Conservation (phyloP, 2,329 filamentous ascomycete genomes). For the Alternaria triticimaculans region DNA sequence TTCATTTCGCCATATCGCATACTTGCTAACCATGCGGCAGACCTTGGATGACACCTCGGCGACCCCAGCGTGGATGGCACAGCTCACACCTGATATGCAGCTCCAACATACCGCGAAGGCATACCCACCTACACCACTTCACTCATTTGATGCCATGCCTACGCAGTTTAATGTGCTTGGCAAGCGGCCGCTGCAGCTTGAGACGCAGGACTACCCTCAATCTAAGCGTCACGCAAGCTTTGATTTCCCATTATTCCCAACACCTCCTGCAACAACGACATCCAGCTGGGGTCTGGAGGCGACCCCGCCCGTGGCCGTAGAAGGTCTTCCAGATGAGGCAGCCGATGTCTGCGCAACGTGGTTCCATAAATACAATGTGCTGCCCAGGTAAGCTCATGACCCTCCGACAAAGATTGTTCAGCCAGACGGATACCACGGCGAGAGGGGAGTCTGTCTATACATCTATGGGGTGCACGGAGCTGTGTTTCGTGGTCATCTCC, state of each 20-base stretch:
- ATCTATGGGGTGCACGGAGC: background rate
- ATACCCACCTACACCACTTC: slow-evolving; percentile 35
- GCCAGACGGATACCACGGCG: background rate
- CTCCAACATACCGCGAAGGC: slow-evolving; percentile 24
- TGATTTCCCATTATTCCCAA: slow-evolving; percentile 33
- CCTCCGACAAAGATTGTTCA: background rate
- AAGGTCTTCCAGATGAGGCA: slow-evolving; percentile 45
- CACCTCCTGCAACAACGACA: slow-evolving; percentile 23
- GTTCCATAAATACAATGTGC: slow-evolving; percentile 47
- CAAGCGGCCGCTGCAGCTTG: slow-evolving; percentile 42
- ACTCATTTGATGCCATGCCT: slow-evolving; percentile 36
- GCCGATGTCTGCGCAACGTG: slow-evolving; percentile 48
- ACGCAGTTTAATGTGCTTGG: slow-evolving; percentile 29
- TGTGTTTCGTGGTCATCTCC: background rate
- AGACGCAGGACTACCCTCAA: slow-evolving; percentile 40
- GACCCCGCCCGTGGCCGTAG: slow-evolving; percentile 24
- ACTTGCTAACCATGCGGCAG: slow-evolving; percentile 20
- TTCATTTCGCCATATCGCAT: background rate
- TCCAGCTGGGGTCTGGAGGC: slow-evolving; percentile 37
- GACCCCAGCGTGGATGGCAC: slow-evolving; percentile 33
- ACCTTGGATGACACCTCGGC: slow-evolving; percentile 44
- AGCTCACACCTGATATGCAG: slow-evolving; percentile 27
- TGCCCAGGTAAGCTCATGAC: slow-evolving; percentile 31
- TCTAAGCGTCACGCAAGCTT: slow-evolving; percentile 41
- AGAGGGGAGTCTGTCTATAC: background rate